Conservation (phyloP, 495 filamentous ascomycete species). For the Lineolata rhizophorae region DNA sequence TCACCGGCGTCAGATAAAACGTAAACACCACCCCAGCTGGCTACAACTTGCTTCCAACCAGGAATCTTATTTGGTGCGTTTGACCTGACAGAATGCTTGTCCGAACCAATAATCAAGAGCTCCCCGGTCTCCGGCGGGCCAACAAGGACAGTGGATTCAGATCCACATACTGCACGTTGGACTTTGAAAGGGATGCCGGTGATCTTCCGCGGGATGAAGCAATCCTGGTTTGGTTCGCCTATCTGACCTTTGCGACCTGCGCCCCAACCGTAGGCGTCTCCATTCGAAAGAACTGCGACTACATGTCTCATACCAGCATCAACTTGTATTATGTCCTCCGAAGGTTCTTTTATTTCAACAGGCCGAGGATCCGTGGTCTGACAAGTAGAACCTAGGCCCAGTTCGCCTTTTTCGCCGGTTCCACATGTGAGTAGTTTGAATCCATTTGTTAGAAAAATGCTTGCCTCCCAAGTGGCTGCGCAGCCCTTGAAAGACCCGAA, state of each 20-base stretch:
- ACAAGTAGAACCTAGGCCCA: slow-evolving; percentile 37
- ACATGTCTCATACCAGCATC: slow-evolving; percentile 58
- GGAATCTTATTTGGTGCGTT: slow-evolving; percentile 12
- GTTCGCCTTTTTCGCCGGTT: slow-evolving; percentile 42
- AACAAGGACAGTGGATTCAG: slow-evolving; percentile 59
- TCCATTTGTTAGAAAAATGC: slow-evolving; percentile 25
- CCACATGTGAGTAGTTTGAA: slow-evolving; percentile 38
- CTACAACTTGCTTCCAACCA: slow-evolving; percentile 37
- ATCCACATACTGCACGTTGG: slow-evolving; percentile 44
- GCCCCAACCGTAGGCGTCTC: slow-evolving; percentile 76
- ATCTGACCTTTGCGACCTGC: slow-evolving; percentile 67
- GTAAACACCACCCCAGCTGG: slow-evolving; percentile 69
- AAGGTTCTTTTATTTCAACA: slow-evolving; percentile 29
- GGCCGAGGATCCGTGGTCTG: too few relatives aligned
- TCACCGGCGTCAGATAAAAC: slow-evolving; percentile 33
- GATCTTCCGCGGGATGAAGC: slow-evolving; percentile 37
- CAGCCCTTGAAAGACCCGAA: slow-evolving; percentile 20
- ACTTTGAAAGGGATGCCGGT: slow-evolving; percentile 29
- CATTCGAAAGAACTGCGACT: slow-evolving; percentile 48
- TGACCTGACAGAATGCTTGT: slow-evolving; percentile 42
- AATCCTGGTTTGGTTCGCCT: slow-evolving; percentile 25
- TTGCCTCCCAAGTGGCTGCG: slow-evolving; percentile 61
- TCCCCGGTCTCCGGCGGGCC: slow-evolving; percentile 29
- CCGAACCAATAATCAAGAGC: slow-evolving; percentile 39
- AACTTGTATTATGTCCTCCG: slow-evolving; percentile 35